Evolutionary conservation across 768 basidiomycete species (phyloP).

Genomic region (Termitomyces sp.): DNA sequence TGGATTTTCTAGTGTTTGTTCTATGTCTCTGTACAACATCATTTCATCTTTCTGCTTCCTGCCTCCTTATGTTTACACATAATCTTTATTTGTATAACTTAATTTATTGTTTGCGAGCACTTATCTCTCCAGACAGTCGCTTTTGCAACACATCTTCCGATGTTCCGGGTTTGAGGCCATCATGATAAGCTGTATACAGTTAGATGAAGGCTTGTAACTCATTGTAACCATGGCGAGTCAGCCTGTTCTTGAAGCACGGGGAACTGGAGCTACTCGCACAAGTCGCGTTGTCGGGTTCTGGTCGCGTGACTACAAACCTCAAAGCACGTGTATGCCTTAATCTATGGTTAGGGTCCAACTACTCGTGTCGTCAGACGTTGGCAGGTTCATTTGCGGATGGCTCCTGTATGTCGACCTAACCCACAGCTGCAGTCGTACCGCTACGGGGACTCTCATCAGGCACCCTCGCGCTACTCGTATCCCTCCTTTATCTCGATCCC

Average conservation of each 20-base stretch:
- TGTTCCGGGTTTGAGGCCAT: too few relatives aligned
- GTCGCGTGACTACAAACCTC: slow-evolving; percentile 8
- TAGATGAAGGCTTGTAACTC: too few relatives aligned
- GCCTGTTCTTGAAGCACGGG: background rate
- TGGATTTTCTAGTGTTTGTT: background rate
- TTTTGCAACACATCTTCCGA: too few relatives aligned
- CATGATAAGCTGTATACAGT: too few relatives aligned
- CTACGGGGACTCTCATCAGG: slow-evolving; percentile 20
- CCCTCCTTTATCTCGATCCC: slow-evolving; percentile 63
- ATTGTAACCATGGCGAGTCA: too few relatives aligned
- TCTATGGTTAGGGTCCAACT: slow-evolving; percentile 27
- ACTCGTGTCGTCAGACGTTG: background rate
- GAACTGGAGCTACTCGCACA: background rate
- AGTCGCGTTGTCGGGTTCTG: background rate
- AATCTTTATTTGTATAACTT: slow-evolving; percentile 26
- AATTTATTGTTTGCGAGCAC: slow-evolving; percentile 29
- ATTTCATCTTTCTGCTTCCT: background rate
- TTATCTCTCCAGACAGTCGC: background rate
- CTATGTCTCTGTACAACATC: slow-evolving; percentile 3
- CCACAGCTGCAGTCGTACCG: slow-evolving; percentile 18
- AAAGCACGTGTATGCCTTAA: slow-evolving; percentile 19
- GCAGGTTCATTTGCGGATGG: slow-evolving; percentile 4
- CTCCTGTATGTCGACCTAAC: slow-evolving; percentile 11
- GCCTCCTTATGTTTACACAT: slow-evolving; percentile 5
- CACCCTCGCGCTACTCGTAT: slow-evolving; percentile 49